Evolutionary conservation across 2,329 filamentous ascomycete genomes (phyloP).

Genomic region (Microsporum canis): DNA sequence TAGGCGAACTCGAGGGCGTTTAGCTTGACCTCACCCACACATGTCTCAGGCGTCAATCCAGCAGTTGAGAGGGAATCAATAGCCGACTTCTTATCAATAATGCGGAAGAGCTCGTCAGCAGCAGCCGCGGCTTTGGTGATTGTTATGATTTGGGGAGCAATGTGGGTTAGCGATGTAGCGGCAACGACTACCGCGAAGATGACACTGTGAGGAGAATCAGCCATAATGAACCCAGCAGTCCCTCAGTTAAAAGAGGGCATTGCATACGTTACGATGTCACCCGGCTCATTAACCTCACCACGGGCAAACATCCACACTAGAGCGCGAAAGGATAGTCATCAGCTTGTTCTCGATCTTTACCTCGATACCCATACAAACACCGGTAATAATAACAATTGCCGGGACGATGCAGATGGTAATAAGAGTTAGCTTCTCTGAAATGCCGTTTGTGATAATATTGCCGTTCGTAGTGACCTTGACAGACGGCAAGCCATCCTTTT

Average conservation of each 20-base stretch:
- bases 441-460: slow-evolving; percentile 73
- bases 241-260: background rate
- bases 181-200: background rate
- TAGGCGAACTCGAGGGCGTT: slow-evolving; percentile 53
- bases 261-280: background rate
- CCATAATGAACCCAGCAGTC: background rate
- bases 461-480: slow-evolving; percentile 77
- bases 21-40: slow-evolving; percentile 60
- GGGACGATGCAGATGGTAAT: background rate
- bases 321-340: background rate
- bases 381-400: background rate
- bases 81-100: slow-evolving; percentile 67
- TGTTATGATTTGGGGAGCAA: background rate
- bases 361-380: background rate
- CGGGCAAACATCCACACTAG: slow-evolving; percentile 45
- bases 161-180: background rate
- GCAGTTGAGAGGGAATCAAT: slow-evolving; percentile 55
- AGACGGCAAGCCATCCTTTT: slow-evolving; percentile 73
- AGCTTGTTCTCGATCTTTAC: background rate
- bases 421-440: slow-evolving; percentile 45
- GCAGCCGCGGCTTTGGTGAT: slow-evolving; percentile 50
- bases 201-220: slow-evolving; percentile 18
- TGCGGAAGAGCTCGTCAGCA: slow-evolving; percentile 71
- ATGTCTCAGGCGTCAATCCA: slow-evolving; percentile 53
- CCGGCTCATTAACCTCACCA: slow-evolving; percentile 33